A percentile compares a stretch with the other conserved stretches of the same genome.
phyloP scores from a whole-genome alignment of 495 filamentous ascomycete genomes.

The Penicillium angulare region DNA sequence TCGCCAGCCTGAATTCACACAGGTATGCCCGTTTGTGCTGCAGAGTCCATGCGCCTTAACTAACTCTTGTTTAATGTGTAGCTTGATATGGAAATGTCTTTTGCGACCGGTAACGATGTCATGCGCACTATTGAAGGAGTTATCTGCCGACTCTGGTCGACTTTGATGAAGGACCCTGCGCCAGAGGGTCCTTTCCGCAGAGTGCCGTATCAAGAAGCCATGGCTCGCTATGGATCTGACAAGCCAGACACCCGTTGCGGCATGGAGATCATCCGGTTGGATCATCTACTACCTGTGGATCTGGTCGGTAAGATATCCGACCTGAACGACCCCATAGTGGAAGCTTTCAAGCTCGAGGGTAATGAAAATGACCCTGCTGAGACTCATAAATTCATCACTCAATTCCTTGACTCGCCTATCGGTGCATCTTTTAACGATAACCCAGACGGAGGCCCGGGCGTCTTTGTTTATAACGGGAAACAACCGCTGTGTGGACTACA shows the following conservation, averaged over 20 bases:
- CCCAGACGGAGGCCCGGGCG: conserved; percentile 67
- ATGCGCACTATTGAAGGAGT: conserved; percentile 67
- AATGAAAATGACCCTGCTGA: conserved; percentile 44
- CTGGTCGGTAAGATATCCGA: conserved; percentile 70
- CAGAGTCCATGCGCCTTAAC: neutral
- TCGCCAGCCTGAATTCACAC: conserved; percentile 94
- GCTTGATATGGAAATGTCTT: conserved; percentile 93
- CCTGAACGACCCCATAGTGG: conserved; percentile 60
- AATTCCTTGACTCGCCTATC: conserved; percentile 67
- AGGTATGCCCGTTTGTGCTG: conserved; percentile 53
- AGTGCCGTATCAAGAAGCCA: conserved; percentile 74
- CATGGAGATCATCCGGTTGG: conserved; percentile 60
- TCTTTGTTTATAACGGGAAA: conserved; percentile 68
- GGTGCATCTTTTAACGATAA: conserved; percentile 60
- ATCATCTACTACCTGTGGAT: conserved; percentile 60
- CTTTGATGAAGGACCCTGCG: conserved; percentile 39
- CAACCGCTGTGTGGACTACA: conserved; percentile 72
- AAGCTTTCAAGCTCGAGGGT: conserved; percentile 63
- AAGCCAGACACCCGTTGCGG: conserved; percentile 82
- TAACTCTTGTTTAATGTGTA: conserved; percentile 26
- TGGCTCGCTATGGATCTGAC: conserved; percentile 80
- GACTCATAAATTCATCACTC: conserved; percentile 57
- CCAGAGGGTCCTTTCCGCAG: conserved; percentile 51
- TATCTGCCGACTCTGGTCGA: conserved; percentile 56
- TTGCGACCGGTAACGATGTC: conserved; percentile 70